Evolutionary conservation across 345 rosid genomes (phyloP), one percentile per base, ranked within the genome.

Genomic region (Aurinia saxatilis): DNA sequence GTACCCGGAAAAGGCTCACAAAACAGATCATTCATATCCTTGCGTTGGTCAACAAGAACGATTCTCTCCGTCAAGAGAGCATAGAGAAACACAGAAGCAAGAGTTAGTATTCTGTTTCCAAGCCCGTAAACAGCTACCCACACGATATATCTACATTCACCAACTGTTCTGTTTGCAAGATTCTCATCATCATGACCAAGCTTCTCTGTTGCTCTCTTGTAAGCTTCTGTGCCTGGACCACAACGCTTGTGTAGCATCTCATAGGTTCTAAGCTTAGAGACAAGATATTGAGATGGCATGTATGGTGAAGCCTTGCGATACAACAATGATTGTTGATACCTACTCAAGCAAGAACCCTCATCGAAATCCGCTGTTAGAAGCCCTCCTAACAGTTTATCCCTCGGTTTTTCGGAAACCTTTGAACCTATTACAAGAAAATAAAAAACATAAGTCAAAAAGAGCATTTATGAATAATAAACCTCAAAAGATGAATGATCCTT

Each of bases 51-150:
- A n/a, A 77, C 59, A 18, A 73, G 78, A 51, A 77, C 33, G 27
- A 77, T 55, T 62, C 73, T 62, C 23, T 74, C 58, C 4, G 68
- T 77, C 41, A 74, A 60, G 25, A 77, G 74, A 9, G 78, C 81
- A 8, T 74, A 74, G 34, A 79, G 78, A 17, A 79, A 79, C 6
- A 73, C 71, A 11, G 82, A 75, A n/a, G 78, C 45, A 25, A 79
- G 57, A 57, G 73, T 50, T 0, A 79, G 50, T 25, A 79, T 79
- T 60, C 80, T 47, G 63, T 79, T 75, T 52, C 82, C 82, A 57
- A 79, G 50, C 12, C 78, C 78, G 41, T 52, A 27, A 13, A 10
- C n/a, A 5, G 78, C 48, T 2, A 73, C 31, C 73, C 73, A 79
- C 47, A 79, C 73, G 9, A 73, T 40, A 31, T 75, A 76, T 36